These are phyloP conservation scores for Xylaria sp. DNA, from an alignment of 2,329 filamentous ascomycete species.

Conservation along the genomic window DNA sequence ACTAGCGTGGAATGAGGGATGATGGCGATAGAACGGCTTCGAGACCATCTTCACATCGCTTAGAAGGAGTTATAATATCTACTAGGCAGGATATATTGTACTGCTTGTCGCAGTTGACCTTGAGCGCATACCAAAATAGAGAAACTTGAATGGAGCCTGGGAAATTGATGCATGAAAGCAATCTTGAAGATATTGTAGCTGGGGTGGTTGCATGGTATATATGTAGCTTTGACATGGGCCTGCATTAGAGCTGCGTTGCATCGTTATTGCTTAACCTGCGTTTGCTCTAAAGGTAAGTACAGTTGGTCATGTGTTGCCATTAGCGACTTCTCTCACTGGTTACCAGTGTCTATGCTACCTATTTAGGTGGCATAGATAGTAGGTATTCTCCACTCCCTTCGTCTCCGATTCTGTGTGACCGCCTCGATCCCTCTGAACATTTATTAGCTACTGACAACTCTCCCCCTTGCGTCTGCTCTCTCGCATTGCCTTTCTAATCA, in stretches of 20 bases:
- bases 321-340: neutral
- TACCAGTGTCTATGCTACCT: neutral
- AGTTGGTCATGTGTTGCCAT: neutral
- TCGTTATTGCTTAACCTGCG: neutral
- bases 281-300: neutral
- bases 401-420: slow-evolving; percentile 29
- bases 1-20: neutral
- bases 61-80: neutral
- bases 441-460: neutral
- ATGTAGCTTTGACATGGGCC: neutral
- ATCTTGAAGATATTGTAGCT: neutral
- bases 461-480: neutral
- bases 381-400: slow-evolving; percentile 3
- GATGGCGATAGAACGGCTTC: neutral
- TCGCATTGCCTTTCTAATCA: slow-evolving; percentile 4
- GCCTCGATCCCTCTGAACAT: slow-evolving; percentile 21
- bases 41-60: neutral
- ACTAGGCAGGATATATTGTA: neutral
- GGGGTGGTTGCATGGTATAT: neutral
- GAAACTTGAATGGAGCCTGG: neutral
- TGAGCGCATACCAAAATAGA: no score
- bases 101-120: no score
- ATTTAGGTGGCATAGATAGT: neutral
- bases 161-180: slow-evolving; percentile 7
- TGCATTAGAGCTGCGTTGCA: neutral